phyloP scores from a whole-genome alignment of 495 filamentous ascomycete genomes.

The Aspergillus olivimuriae region DNA sequence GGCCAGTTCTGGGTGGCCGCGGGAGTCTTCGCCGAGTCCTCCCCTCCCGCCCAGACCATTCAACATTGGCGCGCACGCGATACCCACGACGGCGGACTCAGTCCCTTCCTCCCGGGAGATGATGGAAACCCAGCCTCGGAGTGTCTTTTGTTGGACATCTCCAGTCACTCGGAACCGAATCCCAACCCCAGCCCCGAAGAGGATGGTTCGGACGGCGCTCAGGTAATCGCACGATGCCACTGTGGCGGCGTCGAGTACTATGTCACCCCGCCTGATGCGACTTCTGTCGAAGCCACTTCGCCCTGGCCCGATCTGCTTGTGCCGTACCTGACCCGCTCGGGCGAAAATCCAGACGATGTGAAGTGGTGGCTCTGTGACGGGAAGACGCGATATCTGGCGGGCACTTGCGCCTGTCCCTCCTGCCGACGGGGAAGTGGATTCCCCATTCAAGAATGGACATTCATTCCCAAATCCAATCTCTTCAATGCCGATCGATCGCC shows the following conservation, averaged over 20 bases:
- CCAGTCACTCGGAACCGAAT: too few relatives aligned
- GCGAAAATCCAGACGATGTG: conserved; percentile 36
- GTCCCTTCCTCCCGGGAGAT: conserved; percentile 36
- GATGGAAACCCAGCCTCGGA: conserved; percentile 6
- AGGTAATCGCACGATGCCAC: conserved; percentile 33
- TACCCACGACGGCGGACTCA: conserved; percentile 54
- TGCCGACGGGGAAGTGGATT: conserved; percentile 59
- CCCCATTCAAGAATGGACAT: conserved; percentile 64
- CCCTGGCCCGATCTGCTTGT: conserved; percentile 48
- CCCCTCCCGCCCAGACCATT: conserved; percentile 30
- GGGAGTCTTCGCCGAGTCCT: conserved; percentile 29
- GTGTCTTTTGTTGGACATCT: conserved; percentile 15
- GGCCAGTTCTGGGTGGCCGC: conserved; percentile 39
- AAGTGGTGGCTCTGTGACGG: conserved; percentile 47
- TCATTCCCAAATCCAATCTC: conserved; percentile 58
- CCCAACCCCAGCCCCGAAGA: too few relatives aligned
- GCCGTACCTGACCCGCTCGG: conserved; percentile 34
- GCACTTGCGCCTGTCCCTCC: conserved; percentile 57
- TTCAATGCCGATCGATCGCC: conserved; percentile 29
- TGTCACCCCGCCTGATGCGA: conserved; percentile 34
- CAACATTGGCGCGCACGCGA: conserved; percentile 44
- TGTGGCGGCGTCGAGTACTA: conserved; percentile 41
- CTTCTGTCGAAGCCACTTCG: conserved; percentile 36
- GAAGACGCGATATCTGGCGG: conserved; percentile 52
- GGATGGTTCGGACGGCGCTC: conserved; percentile 1